A percentile compares a stretch with the other conserved stretches of the same genome.
phyloP scores from a whole-genome alignment of 495 filamentous ascomycete genomes.

The Aspergillus affinis region DNA sequence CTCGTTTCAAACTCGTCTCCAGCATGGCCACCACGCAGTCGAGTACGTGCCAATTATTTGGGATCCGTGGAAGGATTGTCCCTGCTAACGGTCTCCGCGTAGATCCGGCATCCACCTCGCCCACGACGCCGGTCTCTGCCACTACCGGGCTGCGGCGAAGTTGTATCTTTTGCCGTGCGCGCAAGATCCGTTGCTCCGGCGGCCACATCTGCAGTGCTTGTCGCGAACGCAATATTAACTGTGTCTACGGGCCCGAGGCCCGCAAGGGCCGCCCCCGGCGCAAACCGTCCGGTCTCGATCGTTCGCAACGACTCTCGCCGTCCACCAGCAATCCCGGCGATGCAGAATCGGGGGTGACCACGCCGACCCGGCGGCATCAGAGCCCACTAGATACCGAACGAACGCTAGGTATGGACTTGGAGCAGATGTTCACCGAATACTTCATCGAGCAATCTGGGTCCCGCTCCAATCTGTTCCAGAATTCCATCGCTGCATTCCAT shows the following conservation, averaged over 20 bases:
- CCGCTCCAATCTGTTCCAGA: not conserved
- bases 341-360: not conserved
- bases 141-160: slow-evolving; percentile 2
- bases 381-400: not conserved
- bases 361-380: not conserved
- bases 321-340: not conserved
- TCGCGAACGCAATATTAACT: slow-evolving; percentile 7
- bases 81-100: not conserved
- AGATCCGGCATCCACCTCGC: not conserved
- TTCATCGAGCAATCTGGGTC: slow-evolving; percentile 3
- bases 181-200: slow-evolving; percentile 13
- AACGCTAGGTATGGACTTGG: slow-evolving; percentile 1
- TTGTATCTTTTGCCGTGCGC: slow-evolving; percentile 9
- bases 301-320: not conserved
- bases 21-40: not conserved
- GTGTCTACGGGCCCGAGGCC: slow-evolving; percentile 8
- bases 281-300: not conserved
- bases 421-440: slow-evolving; percentile 3
- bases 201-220: slow-evolving; percentile 10
- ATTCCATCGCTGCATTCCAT: not conserved
- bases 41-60: not conserved
- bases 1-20: not conserved
- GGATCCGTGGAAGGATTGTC: not conserved
- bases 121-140: no score
- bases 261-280: slow-evolving; percentile 7